Evolutionary conservation across 1,284 basidiomycete species (phyloP), one percentile per base, ranked within the genome.

Genomic region (Papiliotrema flavescens): DNA sequence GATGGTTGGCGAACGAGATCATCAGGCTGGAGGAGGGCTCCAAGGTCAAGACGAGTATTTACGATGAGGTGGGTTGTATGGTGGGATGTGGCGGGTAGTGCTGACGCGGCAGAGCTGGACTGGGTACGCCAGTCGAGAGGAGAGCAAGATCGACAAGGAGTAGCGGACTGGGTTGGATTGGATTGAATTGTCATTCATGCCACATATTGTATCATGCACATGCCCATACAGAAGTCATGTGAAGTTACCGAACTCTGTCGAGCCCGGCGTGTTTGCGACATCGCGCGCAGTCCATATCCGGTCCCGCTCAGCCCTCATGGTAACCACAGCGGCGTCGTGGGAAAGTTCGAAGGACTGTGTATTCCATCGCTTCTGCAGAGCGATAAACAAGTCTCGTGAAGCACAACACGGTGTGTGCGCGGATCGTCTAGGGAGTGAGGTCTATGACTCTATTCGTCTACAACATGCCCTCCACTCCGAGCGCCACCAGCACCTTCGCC

Each of bases 1-100:
- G 97, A 13, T 97, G 94, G 92, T 79, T 96, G 53, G 93, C 89
- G 23, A 80, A 86, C 59, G 82, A 83, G 39, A 68, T 97, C 23
- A 91, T 96, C 59, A 92, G 94, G 62, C 91, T 94, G 82, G 88
- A 88, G 62, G 57, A 83, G 45, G 59, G 66, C 3, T 62, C 63
- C 34, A 65, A 68, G 7, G 64, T 66, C 7, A 64, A 66, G 37
- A 62, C 73, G n/a, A 65, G 66, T 6, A 64, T 79, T 14, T 80
- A 79, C 54, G 78, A 79, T 54, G 78, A 80, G 68, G 72, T 74
- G 55, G 48, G 70, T 66, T 1, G 20, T 7, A 47, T 13, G 41
- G 8, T n/a, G 32, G 19, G 22, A 19, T 23, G 9, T 0, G 17
- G 8, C 32, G 34, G 40, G 35, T 2, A 17, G 28, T 23, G 54